Evolutionary conservation across 1,139 yeast species (phyloP).

Genomic region (Magnusiomyces clavatus): DNA sequence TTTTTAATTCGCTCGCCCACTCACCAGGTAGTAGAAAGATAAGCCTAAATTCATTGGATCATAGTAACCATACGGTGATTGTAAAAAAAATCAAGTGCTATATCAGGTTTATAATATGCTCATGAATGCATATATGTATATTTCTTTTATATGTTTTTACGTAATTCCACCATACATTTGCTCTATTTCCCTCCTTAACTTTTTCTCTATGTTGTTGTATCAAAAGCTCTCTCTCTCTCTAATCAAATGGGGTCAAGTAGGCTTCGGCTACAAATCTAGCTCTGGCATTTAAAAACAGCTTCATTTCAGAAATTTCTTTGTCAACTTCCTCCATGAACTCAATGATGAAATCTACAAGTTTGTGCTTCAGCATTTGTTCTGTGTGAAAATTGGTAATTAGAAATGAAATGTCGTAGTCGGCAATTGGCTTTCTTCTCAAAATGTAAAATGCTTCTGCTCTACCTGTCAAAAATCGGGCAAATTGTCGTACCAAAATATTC

Average conservation of each 20-base stretch:
- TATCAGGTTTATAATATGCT: too few species aligned
- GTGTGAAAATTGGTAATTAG: conserved; percentile 91
- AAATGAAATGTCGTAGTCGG: conserved; percentile 90
- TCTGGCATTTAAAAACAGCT: conserved; percentile 89
- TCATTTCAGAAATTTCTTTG: conserved; percentile 97
- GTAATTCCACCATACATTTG: too few species aligned
- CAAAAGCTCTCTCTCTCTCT: too few species aligned
- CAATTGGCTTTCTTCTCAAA: conserved; percentile 82
- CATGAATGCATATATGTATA: too few species aligned
- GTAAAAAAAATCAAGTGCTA: too few species aligned
- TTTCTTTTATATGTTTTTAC: too few species aligned
- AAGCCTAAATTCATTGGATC: too few species aligned
- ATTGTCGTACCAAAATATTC: conserved; percentile 85
- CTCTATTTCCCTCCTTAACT: too few species aligned
- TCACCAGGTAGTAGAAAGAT: too few species aligned
- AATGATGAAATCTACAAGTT: conserved; percentile 89
- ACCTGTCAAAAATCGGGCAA: conserved; percentile 85
- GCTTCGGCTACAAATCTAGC: conserved; percentile 98
- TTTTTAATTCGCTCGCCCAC: too few species aligned
- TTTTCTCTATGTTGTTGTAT: too few species aligned
- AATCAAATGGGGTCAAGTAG: conserved; percentile 45
- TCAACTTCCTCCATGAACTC: conserved; percentile 99
- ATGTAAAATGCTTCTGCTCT: conserved; percentile 94
- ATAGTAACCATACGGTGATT: too few species aligned
- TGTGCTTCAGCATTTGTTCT: conserved; percentile 91